Evolutionary conservation across 2,329 filamentous ascomycete species (phyloP), one percentile per base, ranked within the genome.

Genomic region (Huntiella decipiens): DNA sequence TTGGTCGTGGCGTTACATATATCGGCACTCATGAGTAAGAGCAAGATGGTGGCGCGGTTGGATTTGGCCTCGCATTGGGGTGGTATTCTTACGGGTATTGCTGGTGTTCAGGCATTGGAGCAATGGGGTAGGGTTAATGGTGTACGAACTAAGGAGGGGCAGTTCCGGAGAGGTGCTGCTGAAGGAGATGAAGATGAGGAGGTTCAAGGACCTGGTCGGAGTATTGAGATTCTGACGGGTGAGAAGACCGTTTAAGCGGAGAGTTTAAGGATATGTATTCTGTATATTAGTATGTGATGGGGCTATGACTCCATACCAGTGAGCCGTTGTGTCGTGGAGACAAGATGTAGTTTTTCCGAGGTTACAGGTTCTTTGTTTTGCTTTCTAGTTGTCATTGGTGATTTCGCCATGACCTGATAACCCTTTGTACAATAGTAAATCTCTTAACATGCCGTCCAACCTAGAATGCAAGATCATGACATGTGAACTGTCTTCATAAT

Each of bases 31-130:
- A 62, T 67, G 39, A 66, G 63, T 45, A 59, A 61, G 47, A 57
- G 54, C 28, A 61, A 59, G 50, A 57, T 63, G 45, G 61, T 58
- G 43, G 56, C 71, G 32, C 71, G 77, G 48, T 55, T 74, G 12
- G 71, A 76, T 48, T 55, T 74, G 12, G 63, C 65, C 39, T 71
- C 70, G 31, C 72, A 75, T 51, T 50, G 76, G 50, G 64, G 60
- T 5, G 71, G 72, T 36, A 64, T 76, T 51, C 51, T 63, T 13
- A 61, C 63, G 3, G 73, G 72, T 7, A 55, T 67, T 1, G 35
- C 60, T 10, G 66, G 66, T 13, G 60, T 59, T 12, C 57, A 62
- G 38, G 45, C 63, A 11, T 50, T 64, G 15, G 55, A 60, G 46
- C 16, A 46, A 15, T 46, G 39, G 13, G 40, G 48, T 3, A 39